Base-by-base conservation (phyloP, 2,329 filamentous ascomycete species). In the Xylariaceae sp. region DNA sequence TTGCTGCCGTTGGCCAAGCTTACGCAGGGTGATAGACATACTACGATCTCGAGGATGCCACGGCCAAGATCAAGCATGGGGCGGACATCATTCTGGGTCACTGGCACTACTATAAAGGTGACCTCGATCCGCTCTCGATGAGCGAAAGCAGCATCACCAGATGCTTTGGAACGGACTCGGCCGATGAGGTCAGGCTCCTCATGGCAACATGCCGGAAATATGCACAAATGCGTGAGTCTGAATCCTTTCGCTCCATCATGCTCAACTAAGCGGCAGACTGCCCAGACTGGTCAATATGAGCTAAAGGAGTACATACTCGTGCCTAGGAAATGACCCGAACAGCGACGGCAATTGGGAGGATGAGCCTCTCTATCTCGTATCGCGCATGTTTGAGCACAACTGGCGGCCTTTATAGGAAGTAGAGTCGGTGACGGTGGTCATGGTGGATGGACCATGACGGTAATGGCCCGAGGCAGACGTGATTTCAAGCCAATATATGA, bases 31-130 rank as follows among this genome's bases (percentile, higher is more conserved):
- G 11, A 52, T 15, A 64, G 62, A 60, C 59, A 2, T 60, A 62
- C 11, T 64, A 64, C 37, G 62, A 64, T 37, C 62, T 64, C 23
- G 60, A 62, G 55, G 62, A 64, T 5, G 62, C 53, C 15, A 59
- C 60, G 55, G 77, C 0, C 42, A 68, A 74, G 4, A 70, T 81
- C 1, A 80, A 82, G 13, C 70, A 74, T 10, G 73, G 78, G 3
- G 78, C 76, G 34, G 79, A 77, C 53, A 75, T 75, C 55, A 69
- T 82, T 34, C 75, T 82, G 1, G 69, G 71, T 9, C 72, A 80
- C 56, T 82, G 80, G 80, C 77, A 80, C 53, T 82, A 82, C 64
- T 82, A 76, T 67, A 78, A 76, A 58, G 73, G 72, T 37, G 64
- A 72, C 23, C 63, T 68, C 13, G 67, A 74, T n/a, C 70, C 73